Base-by-base conservation (phyloP, 2,329 filamentous ascomycete genomes). In the Aspergillus clavatus region DNA sequence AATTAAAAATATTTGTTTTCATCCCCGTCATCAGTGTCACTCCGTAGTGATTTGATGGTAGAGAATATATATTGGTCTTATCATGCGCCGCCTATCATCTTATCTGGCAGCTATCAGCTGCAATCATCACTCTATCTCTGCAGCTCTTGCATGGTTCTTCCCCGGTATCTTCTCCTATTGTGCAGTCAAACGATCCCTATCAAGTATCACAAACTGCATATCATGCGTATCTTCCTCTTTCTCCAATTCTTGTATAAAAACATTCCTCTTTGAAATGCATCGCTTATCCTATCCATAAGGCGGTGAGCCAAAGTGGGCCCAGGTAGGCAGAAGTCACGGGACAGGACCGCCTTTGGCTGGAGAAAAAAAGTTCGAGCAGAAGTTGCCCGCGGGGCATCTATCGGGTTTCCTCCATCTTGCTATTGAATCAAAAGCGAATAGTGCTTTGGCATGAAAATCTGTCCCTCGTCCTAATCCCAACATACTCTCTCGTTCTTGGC, bases 261-360 rank as follows among this genome's bases (percentile, higher is more conserved):
- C n/a, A 37, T 23, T 22, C 14, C 6, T 24, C 11, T 12, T 38
- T 14, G 12, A 11, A n/a, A 26, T 26, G 36, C 5, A 14, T 38
- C 23, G 12, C 19, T 38, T 28, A 24, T 14, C n/a, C 16, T 14
- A 28, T 7, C 11, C 18, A 27, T n/a, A 38, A 51, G 44, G 49
- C 48, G 51, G 48, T 49, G 39, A 50, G 43, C 23, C 31, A n/a
- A 22, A 19, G 35, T 43, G 24, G 46, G 43, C 6, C 22, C n/a
- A n/a, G 27, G n/a, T 16, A 16, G 6, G 16, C 31, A 35, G 16
- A 18, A 35, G 18, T 48, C 48, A 48, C 46, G 48, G 46, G 48
- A 51, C 37, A 23, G 37, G 38, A 33, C 39, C 48, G 50, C 47
- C 51, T 52, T 45, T 42, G 47, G 42, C 43, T 8, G 47, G 44